These are phyloP conservation scores for Ilyonectria sp. DNA, from an alignment of 2,329 filamentous ascomycete species.

Conservation along the genomic window DNA sequence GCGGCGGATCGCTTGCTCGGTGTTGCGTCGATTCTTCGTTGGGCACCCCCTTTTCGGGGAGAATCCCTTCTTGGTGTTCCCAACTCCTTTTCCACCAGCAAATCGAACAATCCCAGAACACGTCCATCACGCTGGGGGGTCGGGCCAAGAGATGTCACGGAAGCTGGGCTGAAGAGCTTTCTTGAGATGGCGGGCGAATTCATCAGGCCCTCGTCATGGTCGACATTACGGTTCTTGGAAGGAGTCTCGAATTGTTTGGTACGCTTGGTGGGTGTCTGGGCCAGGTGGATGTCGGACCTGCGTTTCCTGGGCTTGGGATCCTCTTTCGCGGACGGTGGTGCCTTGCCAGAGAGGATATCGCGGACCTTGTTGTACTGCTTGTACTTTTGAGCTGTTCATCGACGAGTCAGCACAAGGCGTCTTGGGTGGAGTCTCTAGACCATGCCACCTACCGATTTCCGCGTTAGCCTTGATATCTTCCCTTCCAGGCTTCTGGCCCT, in stretches of 20 bases:
- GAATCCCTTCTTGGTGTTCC: constrained; percentile 62
- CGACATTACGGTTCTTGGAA: constrained; percentile 53
- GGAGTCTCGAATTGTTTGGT: constrained; percentile 64
- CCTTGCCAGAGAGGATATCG: constrained; percentile 70
- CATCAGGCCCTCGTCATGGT: constrained; percentile 60
- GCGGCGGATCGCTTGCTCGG: constrained; percentile 61
- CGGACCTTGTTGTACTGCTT: constrained; percentile 81
- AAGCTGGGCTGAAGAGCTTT: constrained; percentile 72
- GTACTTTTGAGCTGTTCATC: constrained; percentile 76
- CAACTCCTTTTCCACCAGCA: constrained; percentile 68
- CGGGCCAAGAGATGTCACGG: constrained; percentile 77
- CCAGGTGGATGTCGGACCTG: constrained; percentile 53
- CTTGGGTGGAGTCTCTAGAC: neutral
- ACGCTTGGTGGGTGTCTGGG: constrained; percentile 68
- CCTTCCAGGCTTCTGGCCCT: constrained; percentile 78
- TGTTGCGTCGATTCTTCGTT: constrained; percentile 54
- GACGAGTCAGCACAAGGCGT: neutral
- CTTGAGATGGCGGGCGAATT: constrained; percentile 71
- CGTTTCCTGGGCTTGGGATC: constrained; percentile 59
- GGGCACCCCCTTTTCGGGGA: constrained; percentile 39
- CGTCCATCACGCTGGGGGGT: constrained; percentile 86
- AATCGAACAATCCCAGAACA: constrained; percentile 83
- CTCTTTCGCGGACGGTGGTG: constrained; percentile 58
- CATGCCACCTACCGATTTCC: constrained; percentile 72
- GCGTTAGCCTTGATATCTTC: constrained; percentile 84